Base-by-base conservation (phyloP, 768 basidiomycete genomes). In the Lyophyllum shimeji region DNA sequence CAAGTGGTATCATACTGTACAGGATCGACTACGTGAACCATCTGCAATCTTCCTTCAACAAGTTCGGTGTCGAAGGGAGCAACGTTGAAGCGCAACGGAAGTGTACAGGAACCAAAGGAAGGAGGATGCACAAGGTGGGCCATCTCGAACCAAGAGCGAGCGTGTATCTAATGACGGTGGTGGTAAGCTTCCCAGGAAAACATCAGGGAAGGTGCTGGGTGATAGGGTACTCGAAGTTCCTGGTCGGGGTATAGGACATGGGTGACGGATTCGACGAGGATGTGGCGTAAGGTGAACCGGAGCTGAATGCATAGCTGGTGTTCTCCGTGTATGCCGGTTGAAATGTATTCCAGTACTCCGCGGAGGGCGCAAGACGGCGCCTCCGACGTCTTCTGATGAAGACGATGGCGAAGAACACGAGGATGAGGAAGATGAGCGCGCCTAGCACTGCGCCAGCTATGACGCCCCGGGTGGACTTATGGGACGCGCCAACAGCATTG, bases 391-490 rank as follows among this genome's bases (percentile, higher is more conserved):
- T 71, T 40, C 77, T 79, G 13, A 76, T 61, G 58, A 77, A 64
- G 45, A 81, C 37, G 15, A 57, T n/a, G 1, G 45, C 52, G 46
- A 84, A 56, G n/a, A 72, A 29, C 29, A 61, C 31, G 45, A 80
- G 60, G 9, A 69, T 57, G 53, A 82, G 57, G 42, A 79, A 57
- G 8, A 76, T 56, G 31, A 82, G 65, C 27, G 72, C 76, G n/a
- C 82, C 84, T 17, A 87, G 58, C 46, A 83, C 72, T 15, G 76
- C 72, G 2, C 85, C 85, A 5, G 78, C 83, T 39, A 87, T 81
- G 4, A 74, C 74, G 9, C 81, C 84, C 8, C 71, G 71, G 40
- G 74, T 63, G 34, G 53, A 20, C 52, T 50, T 57, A 60, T 60
- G 47, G 29, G 61, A 23, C 29, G 55, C 50, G 15, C 63, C 55